Base-by-base conservation (phyloP, 2,329 filamentous ascomycete species). In the Leptodontidium sp. region DNA sequence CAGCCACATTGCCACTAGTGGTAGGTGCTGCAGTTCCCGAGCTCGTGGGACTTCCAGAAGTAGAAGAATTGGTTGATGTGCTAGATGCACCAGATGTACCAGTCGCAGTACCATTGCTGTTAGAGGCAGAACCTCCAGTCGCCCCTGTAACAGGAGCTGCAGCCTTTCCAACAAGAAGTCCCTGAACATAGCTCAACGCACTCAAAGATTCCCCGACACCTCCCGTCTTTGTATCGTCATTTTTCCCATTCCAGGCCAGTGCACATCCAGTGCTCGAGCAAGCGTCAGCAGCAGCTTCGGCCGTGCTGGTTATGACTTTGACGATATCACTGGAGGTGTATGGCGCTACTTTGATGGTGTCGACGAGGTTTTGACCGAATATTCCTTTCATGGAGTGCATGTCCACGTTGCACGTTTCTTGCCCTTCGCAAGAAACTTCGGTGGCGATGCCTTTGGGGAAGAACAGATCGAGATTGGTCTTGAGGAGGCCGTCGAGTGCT, bases 371-470 rank as follows among this genome's bases (percentile, higher is more conserved):
- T 50, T 89, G 86, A 73, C 88, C 84, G 21, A 92, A 82, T 68
- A 90, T 89, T 49, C 90, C 90, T 79, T 93, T 93, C 85, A 91
- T 94, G 1, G 88, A 87, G 69, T 87, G 80, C 83, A 93, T 91
- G 75, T 95, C 93, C 59, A 86, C 84, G 68, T 90, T 90, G 82
- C 93, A 95, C 24, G 81, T 84, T 26, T 78, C 77, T 2, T 76
- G 80, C 2, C 84, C 80, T 73, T 93, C 91, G 80, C 92, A 95
- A 14, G 88, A 83, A 2, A 87, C 80, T 78, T 95, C 92, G 66
- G 82, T 88, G 73, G 91, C 88, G 72, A 91, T 83, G 52, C 84
- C 84, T 15, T 87, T 79, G 52, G 82, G 82, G 80, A 89, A 89
- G 76, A 89, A 89, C 11, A 79, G 78, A n/a, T 77, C 70, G 21